Base-by-base conservation (phyloP, 2,329 filamentous ascomycete species). In the Trichophyton rubrum region DNA sequence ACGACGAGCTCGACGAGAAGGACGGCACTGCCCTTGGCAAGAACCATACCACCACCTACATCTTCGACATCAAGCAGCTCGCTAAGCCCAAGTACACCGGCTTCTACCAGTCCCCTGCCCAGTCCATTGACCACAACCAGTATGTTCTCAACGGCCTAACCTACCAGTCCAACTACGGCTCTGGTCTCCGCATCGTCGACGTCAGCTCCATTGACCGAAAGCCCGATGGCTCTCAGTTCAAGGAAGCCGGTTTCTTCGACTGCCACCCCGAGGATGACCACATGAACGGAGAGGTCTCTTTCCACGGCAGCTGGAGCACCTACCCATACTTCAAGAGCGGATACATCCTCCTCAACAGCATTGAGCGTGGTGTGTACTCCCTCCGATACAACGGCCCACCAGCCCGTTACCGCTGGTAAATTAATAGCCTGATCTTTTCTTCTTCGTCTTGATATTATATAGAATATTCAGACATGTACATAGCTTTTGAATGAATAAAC, bases 1-100 rank as follows among this genome's bases (percentile, higher is more conserved):
- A 82, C 63, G 80, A 82, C 63, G 80, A 82, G 67, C 73, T 78
- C 9, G 80, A 83, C 61, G 80, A 83, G 71, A 60, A 65, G 2
- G 67, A 77, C 4, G 67, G 67, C 2, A 69, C 71, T 0, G 77
- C 74, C 7, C 72, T 73, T 0, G 78, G 72, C 0, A 69, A 68
- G 0, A 74, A 79, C 51, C 75, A 69, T 62, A 77, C 79, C 3
- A 76, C 78, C 2, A 81, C 78, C 0, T 81, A 79, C 66, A 79
- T 81, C 66, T 79, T 77, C 69, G 77, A 80, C 67, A 78, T 81
- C 62, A 67, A 70, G 3, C 68, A 72, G 58, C 73, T 80, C 17
- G 72, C 74, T 38, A 69, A 69, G 2, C 78, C 78, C 3, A 72
- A 71, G 62, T 70, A 77, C 62, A 78, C 74, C 0, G 78, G 78